Evolutionary conservation across 148 eudicot species (phyloP), one percentile per base, ranked within the genome.

Genomic region (Rhododendron henanense): DNA sequence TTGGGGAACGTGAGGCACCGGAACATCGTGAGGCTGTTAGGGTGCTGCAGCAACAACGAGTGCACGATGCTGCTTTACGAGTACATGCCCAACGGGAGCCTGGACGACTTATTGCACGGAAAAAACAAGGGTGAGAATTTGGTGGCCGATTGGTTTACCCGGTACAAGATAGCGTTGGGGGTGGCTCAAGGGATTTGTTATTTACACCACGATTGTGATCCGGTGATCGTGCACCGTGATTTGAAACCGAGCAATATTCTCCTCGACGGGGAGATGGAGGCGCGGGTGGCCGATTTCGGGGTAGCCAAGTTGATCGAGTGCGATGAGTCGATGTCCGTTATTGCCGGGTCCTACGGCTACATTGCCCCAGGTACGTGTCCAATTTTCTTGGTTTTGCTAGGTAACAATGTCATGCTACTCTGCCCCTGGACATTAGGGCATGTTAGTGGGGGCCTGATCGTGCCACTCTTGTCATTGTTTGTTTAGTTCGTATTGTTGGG

Each of bases 101-200:
- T 97, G 25, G 98, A 97, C 45, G 99, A 95, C 73, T 87, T 94
- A 84, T 83, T 97, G 74, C 99, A 97, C 78, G 96, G 94, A 5
- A 93, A 93, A 44, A 90, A 90, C 74, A 96, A 95, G 71, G 92
- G 92, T 6, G 97, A 89, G 0, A 91, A 91, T 85, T 81, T 92
- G 90, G 88, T 85, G 21, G 93, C 91, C 1, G 98, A 97, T 83
- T 97, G 99, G 99, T 81, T 91, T 15, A 93, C 93, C 4, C 87
- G 99, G 87, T 94, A 93, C 85, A 97, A 94, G 87, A 93, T 97
- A 15, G 99, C 94, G 0, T 84, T 95, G 1, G 99, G 98, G 6
- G 99, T 97, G 50, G 99, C 99, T n/a, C 98, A 97, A 23, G 99
- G 99, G 53, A 94, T 97, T 9, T 93, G 96, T 63, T 97, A 97